Evolutionary conservation across 352 stramenopile genomes (phyloP), one percentile per base, ranked within the genome.

Genomic region (Globisporangium irregulare): DNA sequence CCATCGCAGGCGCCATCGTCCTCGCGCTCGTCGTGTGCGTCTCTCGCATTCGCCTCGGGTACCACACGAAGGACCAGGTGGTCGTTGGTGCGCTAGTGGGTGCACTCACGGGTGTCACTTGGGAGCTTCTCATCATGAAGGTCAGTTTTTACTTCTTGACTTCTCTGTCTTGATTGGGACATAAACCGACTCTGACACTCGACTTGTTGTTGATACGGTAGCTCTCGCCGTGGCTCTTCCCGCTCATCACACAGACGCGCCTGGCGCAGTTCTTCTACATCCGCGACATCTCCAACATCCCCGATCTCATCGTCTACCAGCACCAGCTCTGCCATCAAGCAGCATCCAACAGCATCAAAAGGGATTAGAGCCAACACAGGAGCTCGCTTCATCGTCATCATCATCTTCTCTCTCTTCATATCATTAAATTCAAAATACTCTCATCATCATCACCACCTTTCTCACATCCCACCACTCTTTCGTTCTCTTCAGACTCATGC

Each of bases 51-150:
- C 87, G 84, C 25, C 73, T 95, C 20, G 85, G 86, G 20, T 95
- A 95, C 66, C 88, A 95, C 72, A 88, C 79, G 20, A 68, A 74
- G 20, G 83, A 89, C n/a, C 88, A 95, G 76, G 86, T 93, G 25
- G 22, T 71, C 6, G 81, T 81, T 12, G 88, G 88, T 10, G 78
- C 74, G 9, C 66, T 73, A 10, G 71, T 94, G 7, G 88, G 88
- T 18, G 60, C 71, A 3, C 27, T 82, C 18, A 67, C 65, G 50
- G 87, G 84, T 1, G 55, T 84, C 22, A 25, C 71, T 10, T 95
- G 87, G 87, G 81, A 91, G 62, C 60, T 79, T 10, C 25, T 86
- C 22, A 54, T 84, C 24, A 46, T 67, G 59, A 73, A 76, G 24
- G 36, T 38, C 32, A 5, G 36, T 43, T 48, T 7, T 3, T 41